Percentiles rank a stretch among this genome's conserved stretches.
Evolutionary conservation across 1,284 basidiomycete species (phyloP).

Genomic region (Tilletia indica): DNA sequence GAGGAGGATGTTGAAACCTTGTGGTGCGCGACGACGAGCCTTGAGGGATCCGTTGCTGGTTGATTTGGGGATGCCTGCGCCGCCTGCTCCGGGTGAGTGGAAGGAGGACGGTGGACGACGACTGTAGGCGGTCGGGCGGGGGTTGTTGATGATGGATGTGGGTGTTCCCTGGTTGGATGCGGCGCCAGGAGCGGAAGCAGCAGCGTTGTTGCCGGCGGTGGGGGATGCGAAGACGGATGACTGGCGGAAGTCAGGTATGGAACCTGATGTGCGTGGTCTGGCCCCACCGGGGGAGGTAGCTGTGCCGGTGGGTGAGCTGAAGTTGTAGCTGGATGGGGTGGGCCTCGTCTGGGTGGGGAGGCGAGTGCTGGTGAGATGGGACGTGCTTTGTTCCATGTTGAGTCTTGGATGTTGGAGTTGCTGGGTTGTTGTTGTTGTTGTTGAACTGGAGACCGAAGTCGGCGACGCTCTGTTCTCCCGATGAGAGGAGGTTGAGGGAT

Average conservation of each 20-base stretch:
- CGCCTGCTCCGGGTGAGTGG: slow-evolving; percentile 1
- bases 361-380: not conserved
- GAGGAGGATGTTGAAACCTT: slow-evolving; percentile 17
- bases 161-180: not conserved
- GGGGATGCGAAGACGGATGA: not conserved
- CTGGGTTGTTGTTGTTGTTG: too few relatives aligned
- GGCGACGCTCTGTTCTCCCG: not conserved
- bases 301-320: not conserved
- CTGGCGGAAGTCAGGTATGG: slow-evolving; percentile 18
- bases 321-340: slow-evolving; percentile 7
- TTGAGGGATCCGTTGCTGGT: slow-evolving; percentile 14
- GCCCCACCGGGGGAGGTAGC: not conserved
- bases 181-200: not conserved
- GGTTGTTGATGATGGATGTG: not conserved
- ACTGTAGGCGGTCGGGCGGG: not conserved
- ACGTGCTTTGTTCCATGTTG: not conserved
- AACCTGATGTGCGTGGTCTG: not conserved
- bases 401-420: too few relatives aligned
- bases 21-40: slow-evolving; percentile 8
- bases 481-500: not conserved
- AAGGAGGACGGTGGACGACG: slow-evolving; percentile 1
- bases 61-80: slow-evolving; percentile 1
- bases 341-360: not conserved
- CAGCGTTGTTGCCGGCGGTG: not conserved
- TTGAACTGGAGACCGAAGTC: slow-evolving; percentile 7